Base-by-base conservation (phyloP, 2,329 filamentous ascomycete species). In the Phaeosphaeriaceae sp. region DNA sequence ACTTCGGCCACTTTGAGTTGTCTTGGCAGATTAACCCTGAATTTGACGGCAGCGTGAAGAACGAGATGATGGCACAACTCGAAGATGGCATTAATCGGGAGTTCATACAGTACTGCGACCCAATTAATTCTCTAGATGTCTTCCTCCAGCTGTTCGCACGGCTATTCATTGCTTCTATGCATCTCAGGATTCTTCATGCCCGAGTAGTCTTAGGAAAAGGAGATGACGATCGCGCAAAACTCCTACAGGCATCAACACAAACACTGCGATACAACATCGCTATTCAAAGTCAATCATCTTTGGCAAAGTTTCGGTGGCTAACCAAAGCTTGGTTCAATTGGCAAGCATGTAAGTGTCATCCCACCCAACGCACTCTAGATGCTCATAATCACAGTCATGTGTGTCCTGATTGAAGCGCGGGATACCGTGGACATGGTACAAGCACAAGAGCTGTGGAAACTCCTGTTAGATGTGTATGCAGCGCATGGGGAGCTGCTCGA, bases 61-160 rank as follows among this genome's bases (percentile, higher is more conserved):
- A 68, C 31, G 57, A 68, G 10, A 63, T 65, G 7, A 64, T 79
- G 10, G 59, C 69, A 20, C 72, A 76, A 41, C 70, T 81, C 15
- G 80, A 83, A 54, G 64, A 66, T 63, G 71, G 48, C 56, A 42
- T 79, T 10, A 73, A 78, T 9, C 67, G 72, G 44, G 74, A 76
- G 54, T 76, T 78, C 40, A 55, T 62, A 76, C 22, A 74, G 74
- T 54, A 76, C 71, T n/a, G 76, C 51, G 33, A 51, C 21, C 49
- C 22, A 17, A 41, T 44, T 9, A 51, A 25, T 9, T 19, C 44
- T 0, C 76, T 70, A 1, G 25, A 49, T n/a, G 17, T 33, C n/a
- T 15, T 33, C 13, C 27, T 49, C 10, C 47, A 49, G 47, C 25
- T 49, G 7, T 36, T 49, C n/a, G n/a, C 47, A 1, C 3, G 47